Conservation (phyloP, 352 stramenopile genomes). For the Globisporangium alternatum region DNA sequence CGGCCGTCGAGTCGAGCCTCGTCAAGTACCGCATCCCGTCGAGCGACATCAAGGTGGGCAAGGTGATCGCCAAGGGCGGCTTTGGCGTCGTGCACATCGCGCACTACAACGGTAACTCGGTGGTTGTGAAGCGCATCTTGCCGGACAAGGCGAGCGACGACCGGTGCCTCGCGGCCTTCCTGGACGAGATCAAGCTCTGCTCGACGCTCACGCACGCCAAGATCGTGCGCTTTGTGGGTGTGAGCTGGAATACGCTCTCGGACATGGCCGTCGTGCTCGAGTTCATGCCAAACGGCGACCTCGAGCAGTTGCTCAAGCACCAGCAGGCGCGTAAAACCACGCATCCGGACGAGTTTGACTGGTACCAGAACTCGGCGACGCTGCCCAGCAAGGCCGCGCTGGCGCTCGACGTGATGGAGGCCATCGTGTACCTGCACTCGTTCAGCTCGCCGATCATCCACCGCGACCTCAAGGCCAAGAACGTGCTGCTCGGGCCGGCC, state of each 20-base stretch:
- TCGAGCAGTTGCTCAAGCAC: slow-evolving; percentile 68
- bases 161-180: slow-evolving; percentile 59
- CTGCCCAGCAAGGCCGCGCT: slow-evolving; percentile 54
- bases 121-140: slow-evolving; percentile 85
- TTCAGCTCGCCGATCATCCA: slow-evolving; percentile 83
- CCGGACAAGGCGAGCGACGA: slow-evolving; percentile 80
- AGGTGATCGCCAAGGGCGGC: slow-evolving; percentile 66
- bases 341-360: slow-evolving; percentile 58
- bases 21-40: slow-evolving; percentile 76
- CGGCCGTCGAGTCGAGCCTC: slow-evolving; percentile 52
- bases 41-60: slow-evolving; percentile 57
- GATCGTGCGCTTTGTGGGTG: slow-evolving; percentile 76
- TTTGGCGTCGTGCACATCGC: slow-evolving; percentile 76
- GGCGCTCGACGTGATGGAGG: slow-evolving; percentile 72
- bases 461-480: slow-evolving; percentile 76
- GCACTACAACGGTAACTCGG: slow-evolving; percentile 46
- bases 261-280: slow-evolving; percentile 82
- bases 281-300: slow-evolving; percentile 74
- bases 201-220: slow-evolving; percentile 77
- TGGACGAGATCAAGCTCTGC: slow-evolving; percentile 84
- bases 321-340: slow-evolving; percentile 36
- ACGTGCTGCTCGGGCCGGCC: slow-evolving; percentile 58
- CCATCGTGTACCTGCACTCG: slow-evolving; percentile 79
- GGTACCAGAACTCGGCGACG: slow-evolving; percentile 54
- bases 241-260: slow-evolving; percentile 84